Percentiles rank a stretch among this genome's conserved stretches.
Conservation (phyloP, 2,329 filamentous ascomycete species). For the Claviceps citrina region DNA sequence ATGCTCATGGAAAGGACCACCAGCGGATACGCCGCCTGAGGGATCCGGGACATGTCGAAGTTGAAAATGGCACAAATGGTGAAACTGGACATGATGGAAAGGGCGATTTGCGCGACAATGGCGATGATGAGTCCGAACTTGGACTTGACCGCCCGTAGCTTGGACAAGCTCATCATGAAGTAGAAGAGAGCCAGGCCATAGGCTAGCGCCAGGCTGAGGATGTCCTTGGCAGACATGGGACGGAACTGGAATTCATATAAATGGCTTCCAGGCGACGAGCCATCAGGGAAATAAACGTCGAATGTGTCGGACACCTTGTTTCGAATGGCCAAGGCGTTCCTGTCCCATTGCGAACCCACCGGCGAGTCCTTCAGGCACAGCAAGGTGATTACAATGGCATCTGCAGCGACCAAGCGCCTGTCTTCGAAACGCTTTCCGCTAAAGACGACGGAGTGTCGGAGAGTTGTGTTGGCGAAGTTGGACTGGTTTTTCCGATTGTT, state of each 20-base stretch:
- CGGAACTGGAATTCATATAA: conserved; percentile 68
- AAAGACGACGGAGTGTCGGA: conserved; percentile 66
- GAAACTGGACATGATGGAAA: conserved; percentile 65
- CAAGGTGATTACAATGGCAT: conserved; percentile 64
- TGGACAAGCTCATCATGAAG: conserved; percentile 50
- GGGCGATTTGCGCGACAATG: conserved; percentile 51
- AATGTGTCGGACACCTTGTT: conserved; percentile 36
- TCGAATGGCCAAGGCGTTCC: conserved; percentile 38
- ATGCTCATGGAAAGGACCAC: conserved; percentile 64
- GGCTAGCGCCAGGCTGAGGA: conserved; percentile 45
- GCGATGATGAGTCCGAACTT: conserved; percentile 57
- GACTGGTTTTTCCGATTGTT: conserved; percentile 46
- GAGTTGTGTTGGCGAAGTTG: conserved; percentile 56
- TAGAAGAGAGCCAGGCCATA: conserved; percentile 51
- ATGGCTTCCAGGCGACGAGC: conserved; percentile 37
- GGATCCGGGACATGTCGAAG: conserved; percentile 60
- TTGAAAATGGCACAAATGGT: conserved; percentile 63
- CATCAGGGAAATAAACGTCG: conserved; percentile 49
- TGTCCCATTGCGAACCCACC: conserved; percentile 50
- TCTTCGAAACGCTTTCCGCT: conserved; percentile 65
- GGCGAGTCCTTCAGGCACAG: conserved; percentile 52
- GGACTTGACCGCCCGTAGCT: conserved; percentile 60
- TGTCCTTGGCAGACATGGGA: conserved; percentile 54
- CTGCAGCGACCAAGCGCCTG: conserved; percentile 51
- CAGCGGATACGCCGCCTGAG: conserved; percentile 57